Evolutionary conservation across 2,329 filamentous ascomycete genomes (phyloP), one percentile per base, ranked within the genome.

Genomic region (Hypoxylon sp.): DNA sequence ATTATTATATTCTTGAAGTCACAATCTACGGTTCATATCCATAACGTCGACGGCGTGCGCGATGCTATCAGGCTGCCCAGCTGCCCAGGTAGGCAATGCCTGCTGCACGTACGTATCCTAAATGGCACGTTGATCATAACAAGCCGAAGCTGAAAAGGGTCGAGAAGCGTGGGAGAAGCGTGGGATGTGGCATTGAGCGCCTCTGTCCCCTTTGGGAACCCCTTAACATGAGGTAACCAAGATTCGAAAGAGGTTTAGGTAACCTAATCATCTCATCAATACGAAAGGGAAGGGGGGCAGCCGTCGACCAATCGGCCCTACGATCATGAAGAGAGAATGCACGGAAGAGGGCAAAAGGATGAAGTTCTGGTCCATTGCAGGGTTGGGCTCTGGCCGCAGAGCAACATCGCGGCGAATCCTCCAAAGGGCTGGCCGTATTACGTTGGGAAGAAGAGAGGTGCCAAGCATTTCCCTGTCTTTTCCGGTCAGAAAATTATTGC

Each of bases 401-500:
- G 49, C 21, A 41, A 55, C 49, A 59, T 47, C 47, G 55, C 21
- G 42, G 41, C 40, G 38, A 42, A 52, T 58, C 50, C 60, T 58
- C 52, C 53, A 38, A 48, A 41, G 60, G 47, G 37, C 41, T 45
- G 40, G 49, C 60, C 60, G 60, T 63, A 60, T 63, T 63, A 63
- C 60, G 57, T 63, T 63, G 55, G 33, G 35, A 17, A 26, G 40
- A 31, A 21, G 40, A 29, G 9, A 29, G 11, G 29, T 18, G 47
- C 35, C 47, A 29, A 47, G 29, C 43, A 35, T 18, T n/a, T n/a
- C n/a, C 31, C 13, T 33, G 11, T 49, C 23, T 46, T n/a, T n/a
- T n/a, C n/a, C n/a, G n/a, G 49, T 58, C 45, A 58, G 55, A 49
- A n/a, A n/a, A 46, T 46, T 41, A 33, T n/a, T 37, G 43, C 43